Evolutionary conservation across 2,329 filamentous ascomycete genomes (phyloP).

Genomic region (Fusarium pseudonygamai): DNA sequence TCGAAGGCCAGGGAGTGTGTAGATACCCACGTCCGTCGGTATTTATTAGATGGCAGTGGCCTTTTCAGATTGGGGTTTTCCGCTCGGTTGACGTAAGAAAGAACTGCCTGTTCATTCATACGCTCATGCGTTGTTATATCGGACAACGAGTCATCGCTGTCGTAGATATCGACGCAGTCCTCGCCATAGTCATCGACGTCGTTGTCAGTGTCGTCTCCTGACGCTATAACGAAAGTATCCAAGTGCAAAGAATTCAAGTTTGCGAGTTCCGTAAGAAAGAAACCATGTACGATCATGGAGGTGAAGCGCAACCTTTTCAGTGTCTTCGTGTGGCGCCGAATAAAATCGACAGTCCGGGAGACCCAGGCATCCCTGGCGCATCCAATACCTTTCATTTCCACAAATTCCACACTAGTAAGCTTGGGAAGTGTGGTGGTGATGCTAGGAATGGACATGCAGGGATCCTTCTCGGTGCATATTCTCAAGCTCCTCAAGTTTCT

Average conservation of each 20-base stretch:
- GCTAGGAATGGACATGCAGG: accelerated
- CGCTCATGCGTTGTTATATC: background rate
- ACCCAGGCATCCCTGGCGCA: accelerated
- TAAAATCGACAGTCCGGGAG: background rate
- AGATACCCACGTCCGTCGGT: background rate
- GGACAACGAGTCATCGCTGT: background rate
- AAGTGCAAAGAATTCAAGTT: background rate
- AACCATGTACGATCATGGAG: background rate
- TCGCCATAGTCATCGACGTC: background rate
- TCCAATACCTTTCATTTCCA: background rate
- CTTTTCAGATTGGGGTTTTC: accelerated
- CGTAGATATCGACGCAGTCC: background rate
- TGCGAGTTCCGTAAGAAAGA: background rate
- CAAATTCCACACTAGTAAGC: background rate
- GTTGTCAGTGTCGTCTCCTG: background rate
- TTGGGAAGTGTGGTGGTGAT: background rate
- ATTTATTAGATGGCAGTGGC: background rate
- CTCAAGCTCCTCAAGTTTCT: background rate
- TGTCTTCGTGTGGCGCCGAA: background rate
- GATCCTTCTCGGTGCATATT: background rate
- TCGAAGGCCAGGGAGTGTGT: slow-evolving; percentile 1
- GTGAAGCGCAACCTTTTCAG: background rate
- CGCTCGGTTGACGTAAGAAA: background rate
- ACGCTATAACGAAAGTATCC: slow-evolving; percentile 2
- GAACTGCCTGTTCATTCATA: background rate